Evolutionary conservation across 331 rosid genomes (phyloP).

Genomic region (Acacia concinna): DNA sequence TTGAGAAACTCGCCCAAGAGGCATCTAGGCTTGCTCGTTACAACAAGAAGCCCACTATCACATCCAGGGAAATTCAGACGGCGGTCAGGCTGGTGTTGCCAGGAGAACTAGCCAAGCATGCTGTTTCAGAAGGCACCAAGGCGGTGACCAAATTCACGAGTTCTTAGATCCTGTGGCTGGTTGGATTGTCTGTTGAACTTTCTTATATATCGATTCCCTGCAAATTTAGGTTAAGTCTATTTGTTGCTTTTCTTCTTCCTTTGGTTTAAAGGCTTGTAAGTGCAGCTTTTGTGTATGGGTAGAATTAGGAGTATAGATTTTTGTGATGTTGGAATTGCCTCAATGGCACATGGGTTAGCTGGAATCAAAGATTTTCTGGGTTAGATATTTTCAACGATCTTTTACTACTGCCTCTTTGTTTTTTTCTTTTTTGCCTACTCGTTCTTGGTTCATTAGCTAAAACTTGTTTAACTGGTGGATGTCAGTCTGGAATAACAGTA

Average conservation of each 20-base stretch:
- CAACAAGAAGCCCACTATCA: slow-evolving; percentile 72
- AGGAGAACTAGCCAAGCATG: slow-evolving; percentile 78
- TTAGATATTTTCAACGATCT: neutral
- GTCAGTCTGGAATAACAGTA: too few species aligned
- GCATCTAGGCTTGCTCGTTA: slow-evolving; percentile 68
- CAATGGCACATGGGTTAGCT: neutral
- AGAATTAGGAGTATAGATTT: neutral
- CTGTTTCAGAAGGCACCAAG: slow-evolving; percentile 73
- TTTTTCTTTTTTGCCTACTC: too few species aligned
- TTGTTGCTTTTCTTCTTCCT: neutral
- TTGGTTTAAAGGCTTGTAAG: neutral
- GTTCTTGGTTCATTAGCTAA: too few species aligned
- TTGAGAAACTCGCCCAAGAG: slow-evolving; percentile 78
- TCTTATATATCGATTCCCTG: neutral
- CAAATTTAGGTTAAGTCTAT: neutral
- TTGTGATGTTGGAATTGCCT: neutral
- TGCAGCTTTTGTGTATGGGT: slow-evolving; percentile 29
- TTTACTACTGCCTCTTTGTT: neutral
- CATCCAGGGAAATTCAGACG: slow-evolving; percentile 76
- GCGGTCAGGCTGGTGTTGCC: slow-evolving; percentile 77
- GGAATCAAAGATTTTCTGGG: neutral
- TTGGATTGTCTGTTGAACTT: neutral
- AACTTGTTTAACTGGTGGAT: too few species aligned
- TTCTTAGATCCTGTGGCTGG: slow-evolving; percentile 30
- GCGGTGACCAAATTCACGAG: slow-evolving; percentile 77